Evolutionary conservation across 1,139 yeast species (phyloP).

Genomic region (Pichia sp.): DNA sequence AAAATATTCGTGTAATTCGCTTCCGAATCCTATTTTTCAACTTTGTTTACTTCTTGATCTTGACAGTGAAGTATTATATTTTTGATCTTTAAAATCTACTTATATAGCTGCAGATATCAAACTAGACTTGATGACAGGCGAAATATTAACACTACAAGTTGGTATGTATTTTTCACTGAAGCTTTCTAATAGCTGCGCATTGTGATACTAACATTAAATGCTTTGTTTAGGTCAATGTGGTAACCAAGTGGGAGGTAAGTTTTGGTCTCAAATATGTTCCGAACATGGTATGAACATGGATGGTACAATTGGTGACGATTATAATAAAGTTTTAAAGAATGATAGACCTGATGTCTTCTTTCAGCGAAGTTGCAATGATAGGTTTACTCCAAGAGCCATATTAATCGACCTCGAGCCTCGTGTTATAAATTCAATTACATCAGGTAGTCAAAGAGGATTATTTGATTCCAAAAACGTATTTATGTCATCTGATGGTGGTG

Average conservation of each 20-base stretch:
- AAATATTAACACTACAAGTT: slow-evolving; percentile 57
- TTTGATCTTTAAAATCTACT: no score
- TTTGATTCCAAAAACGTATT: slow-evolving; percentile 82
- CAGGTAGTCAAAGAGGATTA: slow-evolving; percentile 37
- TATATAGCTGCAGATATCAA: no score
- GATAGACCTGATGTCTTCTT: slow-evolving; percentile 84
- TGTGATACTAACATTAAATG: neutral
- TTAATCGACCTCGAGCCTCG: slow-evolving; percentile 88
- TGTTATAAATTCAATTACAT: slow-evolving; percentile 57
- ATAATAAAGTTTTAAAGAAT: slow-evolving; percentile 34
- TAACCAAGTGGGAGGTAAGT: slow-evolving; percentile 87
- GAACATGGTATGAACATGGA: slow-evolving; percentile 83
- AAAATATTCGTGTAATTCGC: neutral
- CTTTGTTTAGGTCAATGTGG: slow-evolving; percentile 75
- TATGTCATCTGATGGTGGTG: slow-evolving; percentile 71
- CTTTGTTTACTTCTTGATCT: no score
- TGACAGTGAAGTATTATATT: no score
- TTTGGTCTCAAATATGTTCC: slow-evolving; percentile 82
- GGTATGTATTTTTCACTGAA: slow-evolving; percentile 30
- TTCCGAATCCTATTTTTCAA: neutral
- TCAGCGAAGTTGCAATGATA: slow-evolving; percentile 64
- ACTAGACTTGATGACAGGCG: slow-evolving; percentile 34
- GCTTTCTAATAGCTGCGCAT: neutral
- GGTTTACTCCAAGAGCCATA: slow-evolving; percentile 83
- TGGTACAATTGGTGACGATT: slow-evolving; percentile 43